Conservation (phyloP, 75 land plant species). For the Gnetum montanum region DNA sequence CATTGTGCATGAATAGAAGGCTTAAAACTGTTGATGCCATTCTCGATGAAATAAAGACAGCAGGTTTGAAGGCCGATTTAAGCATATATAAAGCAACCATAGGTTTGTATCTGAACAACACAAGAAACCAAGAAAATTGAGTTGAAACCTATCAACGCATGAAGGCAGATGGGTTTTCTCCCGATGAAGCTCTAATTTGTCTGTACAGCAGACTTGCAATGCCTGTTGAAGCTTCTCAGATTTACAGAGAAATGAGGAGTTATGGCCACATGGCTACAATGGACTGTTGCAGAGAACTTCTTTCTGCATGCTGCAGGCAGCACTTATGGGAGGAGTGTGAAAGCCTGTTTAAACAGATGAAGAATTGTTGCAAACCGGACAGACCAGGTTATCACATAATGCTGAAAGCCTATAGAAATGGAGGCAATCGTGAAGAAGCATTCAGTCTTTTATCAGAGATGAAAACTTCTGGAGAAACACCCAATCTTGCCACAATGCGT, state of each 20-base stretch:
- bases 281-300: conserved; percentile 53
- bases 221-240: conserved; percentile 58
- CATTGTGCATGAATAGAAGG: conserved; percentile 34
- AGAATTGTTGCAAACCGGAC: conserved; percentile 39
- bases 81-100: conserved; percentile 56
- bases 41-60: conserved; percentile 63
- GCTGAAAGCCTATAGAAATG: conserved; percentile 72
- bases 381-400: conserved; percentile 64
- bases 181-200: conserved; percentile 54
- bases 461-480: conserved; percentile 56
- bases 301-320: conserved; percentile 51
- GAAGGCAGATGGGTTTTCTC: conserved; percentile 30
- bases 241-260: conserved; percentile 54
- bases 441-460: conserved; percentile 46
- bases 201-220: conserved; percentile 62
- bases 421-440: conserved; percentile 51
- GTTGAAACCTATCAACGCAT: conserved; percentile 33
- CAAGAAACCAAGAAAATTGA: conserved; percentile 44
- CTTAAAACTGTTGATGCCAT: conserved; percentile 62
- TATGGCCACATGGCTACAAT: conserved; percentile 46
- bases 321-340: conserved; percentile 52
- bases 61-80: conserved; percentile 69
- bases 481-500: conserved; percentile 68
- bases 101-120: conserved; percentile 34
- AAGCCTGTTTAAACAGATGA: conserved; percentile 42